Evolutionary conservation across 495 filamentous ascomycete species (phyloP), one percentile per base, ranked within the genome.

Genomic region (Lepidopterella palustris): DNA sequence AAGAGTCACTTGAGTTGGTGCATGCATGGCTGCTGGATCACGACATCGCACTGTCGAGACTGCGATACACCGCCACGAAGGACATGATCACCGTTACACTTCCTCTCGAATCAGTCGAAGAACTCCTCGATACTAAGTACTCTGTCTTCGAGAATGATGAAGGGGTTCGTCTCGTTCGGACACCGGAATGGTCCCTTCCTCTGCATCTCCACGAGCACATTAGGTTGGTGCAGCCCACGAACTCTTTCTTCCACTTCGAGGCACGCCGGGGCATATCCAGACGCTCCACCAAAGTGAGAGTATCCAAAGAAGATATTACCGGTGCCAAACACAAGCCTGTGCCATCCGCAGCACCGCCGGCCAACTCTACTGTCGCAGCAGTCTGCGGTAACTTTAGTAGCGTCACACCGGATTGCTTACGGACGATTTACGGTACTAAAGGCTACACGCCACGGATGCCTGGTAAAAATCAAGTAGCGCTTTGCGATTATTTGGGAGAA

Each of bases 141-240:
- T 70, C 67, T 8, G 55, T 69, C 20, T 78, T 68, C 55, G 50
- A 70, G 50, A 64, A 76, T 40, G 50, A 63, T 0, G 72, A 74
- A 59, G 73, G 76, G n/a, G 60, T 66, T 20, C 39, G 61, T 50
- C 55, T 72, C 29, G 53, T 72, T 32, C 69, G 71, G 21, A 72
- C 71, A 47, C 64, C 73, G 45, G 66, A 74, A 35, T 84, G 79
- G 70, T 79, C 76, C 47, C 68, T 82, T 10, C 80, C 81, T 18
- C 63, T 68, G 58, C 71, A 79, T 60, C 75, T 73, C 4, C 78
- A 79, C 55, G 71, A 71, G 25, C 80, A 84, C 61, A 76, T 87
- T 56, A 77, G 80, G 45, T 76, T 80, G 5, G 78, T 86, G 28
- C 84, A 86, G 69, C 83, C 83, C n/a, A 86, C 82, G 8, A 87